Percentiles rank a stretch among this genome's conserved stretches.
Conservation (phyloP, 768 basidiomycete genomes). For the Suillus spraguei region DNA sequence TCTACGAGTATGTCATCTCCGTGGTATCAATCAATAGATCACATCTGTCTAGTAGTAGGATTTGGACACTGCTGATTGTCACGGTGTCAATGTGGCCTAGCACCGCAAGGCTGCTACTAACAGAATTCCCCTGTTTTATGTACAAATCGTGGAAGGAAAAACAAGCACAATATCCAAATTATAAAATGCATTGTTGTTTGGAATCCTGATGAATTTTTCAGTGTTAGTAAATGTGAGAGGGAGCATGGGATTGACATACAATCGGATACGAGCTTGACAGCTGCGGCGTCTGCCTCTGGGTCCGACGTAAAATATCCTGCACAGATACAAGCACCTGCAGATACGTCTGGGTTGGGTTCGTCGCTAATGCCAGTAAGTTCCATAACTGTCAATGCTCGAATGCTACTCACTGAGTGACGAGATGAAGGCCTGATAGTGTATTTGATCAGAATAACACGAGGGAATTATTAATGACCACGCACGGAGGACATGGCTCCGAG, state of each 20-base stretch:
- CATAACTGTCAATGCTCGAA: neutral
- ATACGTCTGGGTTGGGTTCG: neutral
- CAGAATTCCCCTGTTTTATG: neutral
- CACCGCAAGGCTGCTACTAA: neutral
- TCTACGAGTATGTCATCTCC: too few relatives aligned
- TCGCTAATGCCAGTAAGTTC: constrained; percentile 6
- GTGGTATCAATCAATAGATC: too few relatives aligned
- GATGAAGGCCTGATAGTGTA: neutral
- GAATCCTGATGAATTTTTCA: constrained; percentile 1
- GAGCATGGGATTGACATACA: neutral
- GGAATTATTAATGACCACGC: neutral
- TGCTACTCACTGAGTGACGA: constrained; percentile 3
- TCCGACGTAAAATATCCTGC: neutral
- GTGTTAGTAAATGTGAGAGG: neutral
- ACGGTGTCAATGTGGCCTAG: neutral
- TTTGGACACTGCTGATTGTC: neutral
- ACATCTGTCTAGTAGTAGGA: too few relatives aligned
- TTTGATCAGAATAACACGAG: neutral
- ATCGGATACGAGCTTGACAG: constrained; percentile 1
- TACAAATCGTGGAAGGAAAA: neutral
- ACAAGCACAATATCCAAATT: neutral
- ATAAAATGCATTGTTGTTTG: neutral
- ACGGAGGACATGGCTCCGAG: constrained; percentile 8
- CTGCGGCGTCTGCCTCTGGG: constrained; percentile 7
- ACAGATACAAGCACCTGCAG: constrained; percentile 3